Evolutionary conservation across 140 eudicot genomes (phyloP).

Genomic region (Erigeron philadelphicus): DNA sequence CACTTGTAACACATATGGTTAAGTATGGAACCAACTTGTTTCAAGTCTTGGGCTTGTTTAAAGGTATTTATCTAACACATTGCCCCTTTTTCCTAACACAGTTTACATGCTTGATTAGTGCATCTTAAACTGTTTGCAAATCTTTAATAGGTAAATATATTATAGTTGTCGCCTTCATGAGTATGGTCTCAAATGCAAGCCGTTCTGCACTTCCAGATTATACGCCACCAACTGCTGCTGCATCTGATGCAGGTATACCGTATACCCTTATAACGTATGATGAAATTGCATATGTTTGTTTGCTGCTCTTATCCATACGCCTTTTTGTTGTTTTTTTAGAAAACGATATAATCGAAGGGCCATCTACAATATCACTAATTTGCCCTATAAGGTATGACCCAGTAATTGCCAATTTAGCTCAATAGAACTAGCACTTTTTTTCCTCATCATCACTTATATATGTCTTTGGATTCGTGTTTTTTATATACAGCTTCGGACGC

Average conservation of each 20-base stretch:
- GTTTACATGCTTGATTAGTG: not conserved
- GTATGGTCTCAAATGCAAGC: conserved; percentile 34
- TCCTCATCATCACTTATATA: not conserved
- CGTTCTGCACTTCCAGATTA: conserved; percentile 46
- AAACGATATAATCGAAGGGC: conserved; percentile 66
- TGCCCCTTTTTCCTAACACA: not conserved
- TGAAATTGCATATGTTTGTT: conserved; percentile 10
- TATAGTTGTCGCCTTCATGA: conserved; percentile 62
- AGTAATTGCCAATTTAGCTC: conserved; percentile 7
- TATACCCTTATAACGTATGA: conserved; percentile 14
- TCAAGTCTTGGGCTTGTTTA: conserved; percentile 77
- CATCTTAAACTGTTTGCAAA: conserved; percentile 13
- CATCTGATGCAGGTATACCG: conserved; percentile 58
- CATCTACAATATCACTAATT: conserved; percentile 64
- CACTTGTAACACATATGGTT: conserved; percentile 42
- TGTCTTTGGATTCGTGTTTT: conserved; percentile 12
- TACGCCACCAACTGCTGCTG: conserved; percentile 40
- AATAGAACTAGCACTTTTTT: conserved; percentile 1
- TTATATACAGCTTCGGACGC: conserved; percentile 54
- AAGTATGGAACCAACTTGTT: conserved; percentile 74
- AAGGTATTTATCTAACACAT: conserved; percentile 36
- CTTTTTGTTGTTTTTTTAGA: conserved; percentile 34
- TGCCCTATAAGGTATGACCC: conserved; percentile 80
- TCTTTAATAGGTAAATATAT: conserved; percentile 56
- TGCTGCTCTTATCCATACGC: conserved; percentile 17